Evolutionary conservation across 106 monocot genomes (phyloP).

Genomic region (Dioscorea alata): DNA sequence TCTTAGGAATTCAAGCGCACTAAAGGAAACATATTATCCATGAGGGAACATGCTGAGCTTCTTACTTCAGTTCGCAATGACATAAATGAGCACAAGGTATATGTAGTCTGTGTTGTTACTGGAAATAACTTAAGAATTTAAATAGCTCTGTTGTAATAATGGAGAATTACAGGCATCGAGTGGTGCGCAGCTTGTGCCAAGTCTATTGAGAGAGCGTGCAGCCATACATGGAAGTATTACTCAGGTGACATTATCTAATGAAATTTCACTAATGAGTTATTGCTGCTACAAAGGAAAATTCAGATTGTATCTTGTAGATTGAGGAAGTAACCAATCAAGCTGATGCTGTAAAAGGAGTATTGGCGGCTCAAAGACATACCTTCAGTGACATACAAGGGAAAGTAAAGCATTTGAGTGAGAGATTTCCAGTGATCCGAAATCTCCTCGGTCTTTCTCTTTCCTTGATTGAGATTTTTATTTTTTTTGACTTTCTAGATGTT

Average conservation of each 20-base stretch:
- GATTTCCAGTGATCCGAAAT: slow-evolving; percentile 23
- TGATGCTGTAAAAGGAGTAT: slow-evolving; percentile 18
- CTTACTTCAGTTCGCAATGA: slow-evolving; percentile 40
- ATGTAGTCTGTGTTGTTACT: not conserved
- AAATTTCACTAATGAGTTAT: not conserved
- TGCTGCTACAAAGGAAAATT: not conserved
- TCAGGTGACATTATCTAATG: slow-evolving; percentile 10
- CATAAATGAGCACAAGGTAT: slow-evolving; percentile 37
- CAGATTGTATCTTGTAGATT: slow-evolving; percentile 15
- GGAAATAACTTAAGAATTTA: not conserved
- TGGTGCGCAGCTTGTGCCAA: slow-evolving; percentile 8
- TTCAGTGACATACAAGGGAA: slow-evolving; percentile 37
- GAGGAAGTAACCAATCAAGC: slow-evolving; percentile 35
- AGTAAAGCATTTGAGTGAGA: slow-evolving; percentile 29
- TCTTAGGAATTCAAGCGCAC: slow-evolving; percentile 40
- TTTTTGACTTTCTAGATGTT: not conserved
- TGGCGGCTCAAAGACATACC: slow-evolving; percentile 18
- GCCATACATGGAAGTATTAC: slow-evolving; percentile 36
- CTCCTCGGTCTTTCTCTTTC: slow-evolving; percentile 17
- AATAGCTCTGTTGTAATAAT: not conserved
- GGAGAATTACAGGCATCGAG: slow-evolving; percentile 9
- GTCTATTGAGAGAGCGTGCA: slow-evolving; percentile 34
- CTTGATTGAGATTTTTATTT: not conserved
- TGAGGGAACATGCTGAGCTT: slow-evolving; percentile 40
- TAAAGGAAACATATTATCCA: slow-evolving; percentile 25